Conservation (phyloP, 441 rosid genomes). For the Gossypium schwendimanii region DNA sequence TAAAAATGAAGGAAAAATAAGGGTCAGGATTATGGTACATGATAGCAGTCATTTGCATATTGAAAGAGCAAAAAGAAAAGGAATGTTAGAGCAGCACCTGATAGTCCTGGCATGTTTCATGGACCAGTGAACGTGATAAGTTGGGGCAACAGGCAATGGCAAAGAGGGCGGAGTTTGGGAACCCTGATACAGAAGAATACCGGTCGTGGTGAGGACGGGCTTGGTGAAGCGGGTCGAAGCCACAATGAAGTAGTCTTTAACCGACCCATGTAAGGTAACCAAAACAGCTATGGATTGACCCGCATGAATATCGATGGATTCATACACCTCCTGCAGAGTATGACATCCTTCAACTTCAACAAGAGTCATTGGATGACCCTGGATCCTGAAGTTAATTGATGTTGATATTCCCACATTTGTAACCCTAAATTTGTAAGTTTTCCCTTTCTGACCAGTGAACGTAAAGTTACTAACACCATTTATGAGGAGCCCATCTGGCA, state of each 20-base stretch:
- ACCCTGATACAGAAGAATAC: conserved; percentile 50
- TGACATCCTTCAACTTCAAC: conserved; percentile 82
- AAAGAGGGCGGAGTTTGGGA: conserved; percentile 39
- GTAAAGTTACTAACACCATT: conserved; percentile 37
- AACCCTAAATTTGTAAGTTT: conserved; percentile 53
- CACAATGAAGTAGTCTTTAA: conserved; percentile 52
- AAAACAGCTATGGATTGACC: conserved; percentile 64
- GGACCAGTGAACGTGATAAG: conserved; percentile 65
- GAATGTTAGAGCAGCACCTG: background rate
- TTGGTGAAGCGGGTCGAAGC: conserved; percentile 70
- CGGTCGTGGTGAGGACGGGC: conserved; percentile 42
- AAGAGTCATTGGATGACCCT: conserved; percentile 58
- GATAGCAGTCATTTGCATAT: background rate
- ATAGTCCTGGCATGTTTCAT: conserved; percentile 80
- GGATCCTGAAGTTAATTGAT: conserved; percentile 76
- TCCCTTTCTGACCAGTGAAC: conserved; percentile 52
- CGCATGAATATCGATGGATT: conserved; percentile 60
- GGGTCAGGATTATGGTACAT: background rate
- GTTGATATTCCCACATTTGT: conserved; percentile 63
- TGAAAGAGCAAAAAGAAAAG: no score
- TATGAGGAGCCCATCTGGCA: conserved; percentile 62
- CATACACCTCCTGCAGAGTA: conserved; percentile 50
- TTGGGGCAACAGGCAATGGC: conserved; percentile 65
- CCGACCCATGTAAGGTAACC: conserved; percentile 29
- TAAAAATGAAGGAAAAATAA: background rate